Evolutionary conservation across 768 basidiomycete genomes (phyloP).

Genomic region (Xanthoconium stramineum): DNA sequence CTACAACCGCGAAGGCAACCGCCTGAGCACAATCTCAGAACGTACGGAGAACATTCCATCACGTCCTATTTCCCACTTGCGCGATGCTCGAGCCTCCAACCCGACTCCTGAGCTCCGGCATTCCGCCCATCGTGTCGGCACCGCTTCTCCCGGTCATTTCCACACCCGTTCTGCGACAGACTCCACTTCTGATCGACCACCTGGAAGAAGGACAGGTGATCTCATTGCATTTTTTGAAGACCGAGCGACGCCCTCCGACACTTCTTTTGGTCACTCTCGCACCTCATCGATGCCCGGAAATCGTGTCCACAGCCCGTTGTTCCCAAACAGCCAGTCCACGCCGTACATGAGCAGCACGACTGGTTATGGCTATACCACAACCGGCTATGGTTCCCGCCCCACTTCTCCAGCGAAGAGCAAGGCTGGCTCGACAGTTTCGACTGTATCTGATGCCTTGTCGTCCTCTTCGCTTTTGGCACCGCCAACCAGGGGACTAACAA

Average conservation of each 20-base stretch:
- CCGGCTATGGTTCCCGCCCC: constrained; percentile 40
- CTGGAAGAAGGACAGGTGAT: constrained; percentile 56
- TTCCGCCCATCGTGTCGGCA: constrained; percentile 41
- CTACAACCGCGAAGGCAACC: constrained; percentile 41
- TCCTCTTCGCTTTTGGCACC: constrained; percentile 50
- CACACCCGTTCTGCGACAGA: constrained; percentile 63
- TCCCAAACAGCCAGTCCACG: constrained; percentile 36
- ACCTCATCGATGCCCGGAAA: constrained; percentile 49
- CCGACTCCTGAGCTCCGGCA: constrained; percentile 46
- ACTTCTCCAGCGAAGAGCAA: constrained; percentile 48
- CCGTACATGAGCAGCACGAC: constrained; percentile 37
- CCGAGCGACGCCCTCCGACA: constrained; percentile 39
- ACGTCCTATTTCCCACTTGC: constrained; percentile 52
- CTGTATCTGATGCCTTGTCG: constrained; percentile 20
- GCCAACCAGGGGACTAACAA: constrained; percentile 34
- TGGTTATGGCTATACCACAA: constrained; percentile 35
- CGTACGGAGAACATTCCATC: constrained; percentile 64
- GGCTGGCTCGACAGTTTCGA: constrained; percentile 30
- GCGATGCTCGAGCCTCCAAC: constrained; percentile 32
- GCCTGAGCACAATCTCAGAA: constrained; percentile 76
- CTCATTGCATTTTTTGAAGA: constrained; percentile 75
- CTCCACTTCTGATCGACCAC: constrained; percentile 44
- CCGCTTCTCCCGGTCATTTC: constrained; percentile 35
- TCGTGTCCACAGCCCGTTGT: constrained; percentile 29
- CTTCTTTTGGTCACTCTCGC: constrained; percentile 46